Percentiles rank a stretch among this genome's conserved stretches.
phyloP scores from a whole-genome alignment of 768 basidiomycete species.

The Tulasnella sp. region DNA sequence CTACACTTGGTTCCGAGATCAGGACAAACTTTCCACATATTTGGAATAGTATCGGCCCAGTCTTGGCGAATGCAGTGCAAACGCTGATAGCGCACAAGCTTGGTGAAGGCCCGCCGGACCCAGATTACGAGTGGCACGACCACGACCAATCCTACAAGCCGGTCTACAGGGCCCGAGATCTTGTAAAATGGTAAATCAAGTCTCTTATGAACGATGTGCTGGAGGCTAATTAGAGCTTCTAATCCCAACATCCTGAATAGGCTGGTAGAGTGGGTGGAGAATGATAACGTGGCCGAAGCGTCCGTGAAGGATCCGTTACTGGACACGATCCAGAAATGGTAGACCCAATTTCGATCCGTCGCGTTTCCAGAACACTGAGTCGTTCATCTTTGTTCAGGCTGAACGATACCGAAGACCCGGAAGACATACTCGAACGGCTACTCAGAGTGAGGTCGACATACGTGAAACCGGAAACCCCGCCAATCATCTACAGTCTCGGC shows the following conservation, averaged over 20 bases:
- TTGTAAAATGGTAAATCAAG: background rate
- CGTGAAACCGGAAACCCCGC: background rate
- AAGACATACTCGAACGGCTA: background rate
- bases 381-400: background rate
- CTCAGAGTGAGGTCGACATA: background rate
- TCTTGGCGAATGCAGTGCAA: background rate
- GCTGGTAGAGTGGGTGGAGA: background rate
- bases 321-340: background rate
- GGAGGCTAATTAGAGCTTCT: too few relatives aligned
- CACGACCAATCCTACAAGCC: background rate
- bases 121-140: too few relatives aligned
- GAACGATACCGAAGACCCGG: background rate
- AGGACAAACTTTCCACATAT: background rate
- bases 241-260: background rate
- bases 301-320: background rate
- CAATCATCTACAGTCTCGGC: background rate
- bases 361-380: background rate
- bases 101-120: background rate
- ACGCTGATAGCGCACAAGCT: background rate
- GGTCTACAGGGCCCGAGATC: background rate
- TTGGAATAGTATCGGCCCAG: background rate
- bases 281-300: background rate
- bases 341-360: background rate
- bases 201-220: background rate
- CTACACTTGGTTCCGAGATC: background rate